phyloP scores from a whole-genome alignment of 2,329 filamentous ascomycete genomes.

The Fusarium sp. region DNA sequence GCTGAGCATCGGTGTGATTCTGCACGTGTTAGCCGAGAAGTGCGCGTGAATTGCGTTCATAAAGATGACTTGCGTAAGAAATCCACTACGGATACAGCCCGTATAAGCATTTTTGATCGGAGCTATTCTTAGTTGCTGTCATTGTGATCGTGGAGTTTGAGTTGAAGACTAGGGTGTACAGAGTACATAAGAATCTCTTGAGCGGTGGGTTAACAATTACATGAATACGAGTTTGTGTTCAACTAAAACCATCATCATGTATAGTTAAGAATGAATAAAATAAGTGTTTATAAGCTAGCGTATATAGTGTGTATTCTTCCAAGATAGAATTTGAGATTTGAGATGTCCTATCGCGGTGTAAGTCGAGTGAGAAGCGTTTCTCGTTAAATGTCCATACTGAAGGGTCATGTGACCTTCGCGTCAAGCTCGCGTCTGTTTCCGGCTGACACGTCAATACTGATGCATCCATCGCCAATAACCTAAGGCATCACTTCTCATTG shows the following conservation, averaged over 20 bases:
- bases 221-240: background rate
- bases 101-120: background rate
- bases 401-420: slow-evolving; percentile 51
- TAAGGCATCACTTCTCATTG: slow-evolving; percentile 12
- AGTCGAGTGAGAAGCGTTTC: background rate
- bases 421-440: slow-evolving; percentile 44
- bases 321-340: background rate
- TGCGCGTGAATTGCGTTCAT: slow-evolving; percentile 18
- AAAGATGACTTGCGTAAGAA: slow-evolving; percentile 15
- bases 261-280: background rate
- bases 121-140: slow-evolving; percentile 7
- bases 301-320: background rate
- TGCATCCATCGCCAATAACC: slow-evolving; percentile 13
- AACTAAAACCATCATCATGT: background rate
- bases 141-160: background rate
- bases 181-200: background rate
- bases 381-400: background rate
- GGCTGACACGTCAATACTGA: slow-evolving; percentile 47
- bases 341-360: background rate
- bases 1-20: slow-evolving; percentile 26
- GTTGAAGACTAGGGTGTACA: background rate
- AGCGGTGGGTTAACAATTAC: background rate
- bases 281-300: background rate
- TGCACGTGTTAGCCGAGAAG: background rate
- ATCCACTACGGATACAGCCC: background rate